Evolutionary conservation across 106 monocot genomes (phyloP), one percentile per base, ranked within the genome.

Genomic region (Acorus calamus): DNA sequence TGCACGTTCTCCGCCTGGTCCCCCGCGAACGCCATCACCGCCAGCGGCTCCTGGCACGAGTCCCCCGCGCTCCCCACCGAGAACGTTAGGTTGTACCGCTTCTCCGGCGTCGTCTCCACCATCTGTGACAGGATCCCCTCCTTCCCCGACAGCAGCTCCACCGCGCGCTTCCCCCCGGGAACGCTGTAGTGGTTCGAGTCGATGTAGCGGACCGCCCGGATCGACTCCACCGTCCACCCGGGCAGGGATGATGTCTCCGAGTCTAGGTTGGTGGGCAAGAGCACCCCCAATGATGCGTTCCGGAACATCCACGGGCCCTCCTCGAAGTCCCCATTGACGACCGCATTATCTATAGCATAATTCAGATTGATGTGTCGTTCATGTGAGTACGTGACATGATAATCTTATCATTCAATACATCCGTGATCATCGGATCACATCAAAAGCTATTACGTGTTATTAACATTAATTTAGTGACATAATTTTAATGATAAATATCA

Each of bases 121-220:
- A 96, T 96, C 74, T 90, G 94, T 8, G 94, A 87, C 71, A 96
- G 78, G 67, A 96, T 87, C 11, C 94, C 94, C 69, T 96, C 94
- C 63, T 96, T 96, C 53, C 94, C 90, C 0, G 94, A 90, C 28
- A 96, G 82, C 4, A 96, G 87, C 80, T 96, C 94, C 14, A 96
- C 58, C 0, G 94, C 94, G 2, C 90, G 94, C 60, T 91, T 90
- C 0, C 90, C 94, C 49, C 85, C 80, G 7, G 94, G 90, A n/a
- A 96, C 82, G 9, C 69, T 46, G 78, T 62, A 96, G 61, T 90
- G 90, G 70, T 84, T 52, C 11, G 87, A 90, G 84, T 96, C 94
- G 10, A 90, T 52, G 67, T 76, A 85, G 12, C 87, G 87, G 28
- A 96, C 94, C 0, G 94, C 94, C 7, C 90, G 84, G 84, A 87